Percentiles rank a stretch among this genome's conserved stretches.
These are phyloP conservation scores for Dentipellis fragilis DNA, from an alignment of 768 basidiomycete genomes.

Conservation along the genomic window DNA sequence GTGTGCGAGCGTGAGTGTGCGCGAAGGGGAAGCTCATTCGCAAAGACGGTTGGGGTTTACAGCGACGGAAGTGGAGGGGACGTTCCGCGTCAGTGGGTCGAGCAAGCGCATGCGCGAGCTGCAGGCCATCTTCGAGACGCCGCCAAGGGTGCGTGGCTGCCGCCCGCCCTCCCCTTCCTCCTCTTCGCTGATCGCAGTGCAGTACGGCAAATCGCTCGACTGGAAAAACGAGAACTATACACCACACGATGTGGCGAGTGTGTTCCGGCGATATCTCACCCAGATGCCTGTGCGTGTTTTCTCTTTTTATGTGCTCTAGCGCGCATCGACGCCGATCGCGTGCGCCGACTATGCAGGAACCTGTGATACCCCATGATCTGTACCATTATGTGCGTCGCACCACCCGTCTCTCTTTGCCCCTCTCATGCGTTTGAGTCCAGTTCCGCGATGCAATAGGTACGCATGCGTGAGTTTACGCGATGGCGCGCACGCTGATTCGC, in stretches of 20 bases:
- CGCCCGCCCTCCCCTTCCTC: background rate
- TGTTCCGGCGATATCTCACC: slow-evolving; percentile 91
- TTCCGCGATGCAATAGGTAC: slow-evolving; percentile 74
- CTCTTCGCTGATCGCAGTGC: background rate
- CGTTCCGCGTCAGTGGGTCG: slow-evolving; percentile 94
- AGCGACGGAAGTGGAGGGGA: slow-evolving; percentile 88
- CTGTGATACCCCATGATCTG: slow-evolving; percentile 86
- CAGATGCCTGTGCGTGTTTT: slow-evolving; percentile 79
- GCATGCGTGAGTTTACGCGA: slow-evolving; percentile 12
- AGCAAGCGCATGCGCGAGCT: slow-evolving; percentile 93
- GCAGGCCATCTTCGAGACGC: slow-evolving; percentile 81
- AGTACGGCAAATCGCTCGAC: slow-evolving; percentile 92
- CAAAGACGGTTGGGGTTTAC: background rate
- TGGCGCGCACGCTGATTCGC: background rate
- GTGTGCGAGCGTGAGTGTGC: slow-evolving; percentile 8
- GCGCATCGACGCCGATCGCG: slow-evolving; percentile 1
- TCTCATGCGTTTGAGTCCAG: slow-evolving; percentile 23
- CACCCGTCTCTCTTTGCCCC: slow-evolving; percentile 12
- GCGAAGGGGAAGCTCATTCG: background rate
- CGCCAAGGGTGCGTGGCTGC: slow-evolving; percentile 61
- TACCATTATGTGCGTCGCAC: slow-evolving; percentile 67
- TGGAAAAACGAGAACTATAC: slow-evolving; percentile 83
- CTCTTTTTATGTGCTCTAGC: background rate
- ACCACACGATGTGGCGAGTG: slow-evolving; percentile 95
- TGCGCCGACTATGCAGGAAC: slow-evolving; percentile 80